Percentiles rank a stretch among this genome's conserved stretches.
Evolutionary conservation across 768 basidiomycete species (phyloP).

Genomic region (Candolleomyces eurysporus): DNA sequence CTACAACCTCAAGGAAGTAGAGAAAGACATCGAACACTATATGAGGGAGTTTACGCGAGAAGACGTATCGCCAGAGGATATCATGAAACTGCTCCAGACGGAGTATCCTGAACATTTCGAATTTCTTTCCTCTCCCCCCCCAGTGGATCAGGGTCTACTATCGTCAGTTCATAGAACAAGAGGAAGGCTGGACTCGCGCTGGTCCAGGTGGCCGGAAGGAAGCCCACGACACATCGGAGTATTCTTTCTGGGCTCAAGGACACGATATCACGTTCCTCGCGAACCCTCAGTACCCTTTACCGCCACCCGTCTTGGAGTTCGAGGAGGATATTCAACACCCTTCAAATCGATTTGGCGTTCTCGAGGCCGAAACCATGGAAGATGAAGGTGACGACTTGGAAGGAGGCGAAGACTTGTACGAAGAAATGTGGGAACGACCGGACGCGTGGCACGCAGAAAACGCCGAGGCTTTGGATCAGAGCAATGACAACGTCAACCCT

Average conservation of each 20-base stretch:
- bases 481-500: too few species aligned
- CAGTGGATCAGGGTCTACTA: conserved; percentile 38
- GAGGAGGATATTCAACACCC: neutral
- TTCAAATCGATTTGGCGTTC: neutral
- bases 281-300: neutral
- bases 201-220: neutral
- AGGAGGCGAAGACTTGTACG: too few species aligned
- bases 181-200: conserved; percentile 4
- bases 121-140: conserved; percentile 40
- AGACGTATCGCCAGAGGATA: conserved; percentile 32
- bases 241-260: conserved; percentile 51
- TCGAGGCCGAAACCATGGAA: neutral
- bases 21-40: conserved; percentile 44
- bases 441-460: neutral
- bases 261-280: conserved; percentile 49
- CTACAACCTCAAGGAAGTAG: conserved; percentile 39
- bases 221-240: conserved; percentile 19
- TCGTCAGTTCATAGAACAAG: conserved; percentile 9
- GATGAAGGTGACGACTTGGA: neutral
- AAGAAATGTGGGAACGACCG: neutral
- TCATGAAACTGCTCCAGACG: conserved; percentile 40
- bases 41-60: conserved; percentile 40
- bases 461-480: too few species aligned
- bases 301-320: neutral
- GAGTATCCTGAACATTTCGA: conserved; percentile 50